Percentiles rank a stretch among this genome's conserved stretches.
phyloP scores from a whole-genome alignment of 805 yeast species.

The Schizosaccharomyces cryophilus region DNA sequence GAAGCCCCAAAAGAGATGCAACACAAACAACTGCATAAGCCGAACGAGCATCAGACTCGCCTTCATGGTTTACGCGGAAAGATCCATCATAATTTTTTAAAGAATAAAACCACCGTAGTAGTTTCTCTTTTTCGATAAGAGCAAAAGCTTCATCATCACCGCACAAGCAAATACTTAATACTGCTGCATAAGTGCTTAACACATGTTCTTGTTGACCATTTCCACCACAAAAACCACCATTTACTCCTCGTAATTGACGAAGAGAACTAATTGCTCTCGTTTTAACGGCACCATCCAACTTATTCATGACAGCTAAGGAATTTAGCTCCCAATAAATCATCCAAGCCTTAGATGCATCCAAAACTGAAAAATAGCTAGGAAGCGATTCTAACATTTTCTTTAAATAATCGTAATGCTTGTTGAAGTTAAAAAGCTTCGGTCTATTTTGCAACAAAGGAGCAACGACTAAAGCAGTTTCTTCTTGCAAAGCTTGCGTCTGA shows the following conservation, averaged over 20 bases:
- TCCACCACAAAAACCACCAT: constrained; percentile 77
- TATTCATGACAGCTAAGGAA: constrained; percentile 22
- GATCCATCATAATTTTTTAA: constrained; percentile 52
- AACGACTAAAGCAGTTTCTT: background rate
- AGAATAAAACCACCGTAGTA: constrained; percentile 39
- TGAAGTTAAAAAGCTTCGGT: background rate
- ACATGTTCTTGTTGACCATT: constrained; percentile 55
- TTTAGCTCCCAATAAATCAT: constrained; percentile 62
- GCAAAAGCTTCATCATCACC: constrained; percentile 21
- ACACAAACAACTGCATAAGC: constrained; percentile 64
- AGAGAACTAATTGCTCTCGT: background rate
- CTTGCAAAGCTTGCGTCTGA: background rate
- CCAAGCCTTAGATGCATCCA: constrained; percentile 91
- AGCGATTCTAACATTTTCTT: constrained; percentile 13
- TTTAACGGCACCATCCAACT: constrained; percentile 6
- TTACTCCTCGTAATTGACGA: constrained; percentile 8
- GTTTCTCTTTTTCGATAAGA: constrained; percentile 20
- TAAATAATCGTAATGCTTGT: background rate
- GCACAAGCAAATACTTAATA: constrained; percentile 31
- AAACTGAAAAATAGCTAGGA: constrained; percentile 25
- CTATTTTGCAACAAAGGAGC: background rate
- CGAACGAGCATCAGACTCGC: constrained; percentile 63
- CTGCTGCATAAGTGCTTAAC: constrained; percentile 63
- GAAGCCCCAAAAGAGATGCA: constrained; percentile 38
- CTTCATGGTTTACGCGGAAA: constrained; percentile 46